phyloP scores from a whole-genome alignment of 257 asterid genomes.

The Ilex aquifolium region DNA sequence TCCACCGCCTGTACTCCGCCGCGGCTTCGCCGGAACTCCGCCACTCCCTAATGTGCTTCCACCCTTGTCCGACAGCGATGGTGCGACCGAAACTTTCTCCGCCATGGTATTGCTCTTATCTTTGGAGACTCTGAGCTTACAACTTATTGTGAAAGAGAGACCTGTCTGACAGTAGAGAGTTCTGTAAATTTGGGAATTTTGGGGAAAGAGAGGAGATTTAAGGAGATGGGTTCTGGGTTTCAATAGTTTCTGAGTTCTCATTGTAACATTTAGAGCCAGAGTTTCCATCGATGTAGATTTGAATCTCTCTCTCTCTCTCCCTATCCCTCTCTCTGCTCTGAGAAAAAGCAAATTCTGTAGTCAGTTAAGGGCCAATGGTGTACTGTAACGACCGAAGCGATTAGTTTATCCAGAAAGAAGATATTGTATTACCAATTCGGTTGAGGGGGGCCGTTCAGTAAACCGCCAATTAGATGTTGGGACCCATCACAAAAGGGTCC shows the following conservation, averaged over 20 bases:
- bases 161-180: slow-evolving; percentile 17
- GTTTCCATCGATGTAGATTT: slow-evolving; percentile 16
- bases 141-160: slow-evolving; percentile 25
- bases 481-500: no score
- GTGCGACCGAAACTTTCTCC: slow-evolving; percentile 33
- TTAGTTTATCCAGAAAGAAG: no score
- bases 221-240: not conserved
- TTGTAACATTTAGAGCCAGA: slow-evolving; percentile 6
- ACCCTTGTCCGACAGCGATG: slow-evolving; percentile 36
- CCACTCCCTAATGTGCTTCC: slow-evolving; percentile 15
- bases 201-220: slow-evolving; percentile 11
- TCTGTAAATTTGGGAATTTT: slow-evolving; percentile 17
- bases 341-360: no score
- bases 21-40: slow-evolving; percentile 13
- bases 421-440: no score
- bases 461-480: no score
- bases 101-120: slow-evolving; percentile 19
- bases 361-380: no score
- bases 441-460: no score
- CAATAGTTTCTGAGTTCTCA: slow-evolving; percentile 4
- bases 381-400: no score
- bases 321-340: no score
- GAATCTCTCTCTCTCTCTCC: no score
- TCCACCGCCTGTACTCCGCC: slow-evolving; percentile 18
- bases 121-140: slow-evolving; percentile 43